Evolutionary conservation across 2,329 filamentous ascomycete species (phyloP).

Genomic region (Aureobasidium sp.): DNA sequence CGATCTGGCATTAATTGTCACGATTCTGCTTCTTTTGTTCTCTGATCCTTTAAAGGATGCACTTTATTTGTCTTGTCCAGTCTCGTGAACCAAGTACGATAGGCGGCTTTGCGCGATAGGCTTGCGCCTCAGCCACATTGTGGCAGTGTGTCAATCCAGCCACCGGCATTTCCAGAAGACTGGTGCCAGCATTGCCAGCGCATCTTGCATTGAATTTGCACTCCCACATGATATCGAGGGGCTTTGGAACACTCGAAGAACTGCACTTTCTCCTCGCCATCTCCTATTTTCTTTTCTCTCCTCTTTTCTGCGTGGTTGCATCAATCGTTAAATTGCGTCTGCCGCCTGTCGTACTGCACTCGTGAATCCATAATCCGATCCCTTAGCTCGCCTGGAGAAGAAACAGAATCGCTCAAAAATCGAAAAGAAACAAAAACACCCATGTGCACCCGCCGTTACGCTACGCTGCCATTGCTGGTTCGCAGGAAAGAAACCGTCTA

Average conservation of each 20-base stretch:
- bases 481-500: constrained; percentile 8
- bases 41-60: not conserved
- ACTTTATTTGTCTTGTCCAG: not conserved
- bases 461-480: constrained; percentile 14
- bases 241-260: not conserved
- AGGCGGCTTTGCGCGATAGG: not conserved
- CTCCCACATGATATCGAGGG: constrained; percentile 13
- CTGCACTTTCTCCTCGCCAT: not conserved
- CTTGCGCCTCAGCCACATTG: not conserved
- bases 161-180: constrained; percentile 1
- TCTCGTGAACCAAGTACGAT: not conserved
- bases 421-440: not conserved
- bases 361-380: constrained; percentile 1
- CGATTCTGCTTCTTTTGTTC: constrained; percentile 1
- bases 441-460: not conserved
- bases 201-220: constrained; percentile 14
- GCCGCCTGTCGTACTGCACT: not conserved
- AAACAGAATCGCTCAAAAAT: not conserved
- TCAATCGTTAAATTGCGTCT: constrained; percentile 1
- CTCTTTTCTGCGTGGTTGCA: not conserved
- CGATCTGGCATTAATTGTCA: constrained; percentile 5
- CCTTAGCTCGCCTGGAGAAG: not conserved
- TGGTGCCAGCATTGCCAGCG: constrained; percentile 6
- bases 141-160: not conserved
- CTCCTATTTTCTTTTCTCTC: not conserved